Evolutionary conservation across 2,329 filamentous ascomycete genomes (phyloP), one percentile per base, ranked within the genome.

Genomic region (Sarocladium oryzae): DNA sequence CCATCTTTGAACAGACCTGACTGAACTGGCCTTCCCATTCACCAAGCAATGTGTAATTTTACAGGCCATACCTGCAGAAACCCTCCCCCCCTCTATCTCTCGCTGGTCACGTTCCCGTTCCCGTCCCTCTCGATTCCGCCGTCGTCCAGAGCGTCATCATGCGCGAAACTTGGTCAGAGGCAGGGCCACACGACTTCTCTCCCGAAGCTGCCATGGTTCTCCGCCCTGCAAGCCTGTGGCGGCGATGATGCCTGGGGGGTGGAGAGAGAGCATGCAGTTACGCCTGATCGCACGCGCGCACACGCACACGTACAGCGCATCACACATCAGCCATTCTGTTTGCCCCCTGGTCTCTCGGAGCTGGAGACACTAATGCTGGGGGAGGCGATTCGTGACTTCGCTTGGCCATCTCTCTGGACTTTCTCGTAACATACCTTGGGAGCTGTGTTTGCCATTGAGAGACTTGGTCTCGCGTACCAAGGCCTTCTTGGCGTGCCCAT

Each of bases 221-320:
- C 53, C 49, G 4, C 50, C 51, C 24, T 62, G 60, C 2, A 62
- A 51, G 20, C 50, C 49, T 1, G 60, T 57, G 8, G 52, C 52
- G 32, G 52, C 52, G 32, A 62, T 53, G 10, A 62, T 49, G 1
- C 60, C 60, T 0, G 58, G 60, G 38, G 60, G 60, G n/a, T n/a
- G n/a, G n/a, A n/a, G 1, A 61, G 18, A 0, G 60, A 58, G 32
- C 59, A 62, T 3, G 60, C 60, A 18, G 60, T 61, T 0, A 62
- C 52, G 1, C 58, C n/a, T n/a, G n/a, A n/a, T n/a, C n/a, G n/a
- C n/a, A n/a, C n/a, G n/a, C n/a, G n/a, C n/a, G n/a, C n/a, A n/a
- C n/a, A n/a, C n/a, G n/a, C n/a, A n/a, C n/a, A n/a, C n/a, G n/a
- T n/a, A n/a, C n/a, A n/a, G n/a, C n/a, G n/a, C n/a, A n/a, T n/a